phyloP scores from a whole-genome alignment of 2,329 filamentous ascomycete species.

The Clonostachys rhizophaga region DNA sequence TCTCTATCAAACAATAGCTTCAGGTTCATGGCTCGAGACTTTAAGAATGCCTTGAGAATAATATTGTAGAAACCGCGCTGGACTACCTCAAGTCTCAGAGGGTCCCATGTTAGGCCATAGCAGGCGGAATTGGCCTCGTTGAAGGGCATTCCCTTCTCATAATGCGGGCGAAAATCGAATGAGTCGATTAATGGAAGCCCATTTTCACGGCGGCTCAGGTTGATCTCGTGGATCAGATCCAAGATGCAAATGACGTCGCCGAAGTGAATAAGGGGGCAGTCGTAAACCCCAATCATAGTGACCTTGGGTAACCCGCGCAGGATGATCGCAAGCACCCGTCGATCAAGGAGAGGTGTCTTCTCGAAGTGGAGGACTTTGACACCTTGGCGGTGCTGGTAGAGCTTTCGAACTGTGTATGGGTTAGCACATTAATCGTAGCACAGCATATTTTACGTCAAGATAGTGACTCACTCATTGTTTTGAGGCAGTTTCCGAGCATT shows the following conservation, averaged over 20 bases:
- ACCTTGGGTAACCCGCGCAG: slow-evolving; percentile 21
- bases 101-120: slow-evolving; percentile 22
- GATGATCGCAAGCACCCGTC: slow-evolving; percentile 24
- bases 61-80: slow-evolving; percentile 25
- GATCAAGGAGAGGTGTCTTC: slow-evolving; percentile 20
- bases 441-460: neutral
- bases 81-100: slow-evolving; percentile 11
- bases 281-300: slow-evolving; percentile 25
- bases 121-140: slow-evolving; percentile 2
- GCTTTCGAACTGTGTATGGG: slow-evolving; percentile 11
- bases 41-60: slow-evolving; percentile 25
- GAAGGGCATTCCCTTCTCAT: slow-evolving; percentile 14
- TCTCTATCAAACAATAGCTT: slow-evolving; percentile 19
- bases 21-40: slow-evolving; percentile 19
- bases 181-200: slow-evolving; percentile 9
- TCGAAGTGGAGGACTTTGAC: slow-evolving; percentile 20
- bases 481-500: neutral
- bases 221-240: slow-evolving; percentile 28
- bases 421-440: neutral
- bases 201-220: slow-evolving; percentile 10
- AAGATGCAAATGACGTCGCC: slow-evolving; percentile 24
- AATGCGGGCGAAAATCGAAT: slow-evolving; percentile 27
- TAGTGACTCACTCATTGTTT: neutral
- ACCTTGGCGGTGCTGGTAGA: slow-evolving; percentile 7
- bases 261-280: slow-evolving; percentile 28